phyloP scores from a whole-genome alignment of 2,329 filamentous ascomycete genomes.

The Tolypocladium paradoxum region DNA sequence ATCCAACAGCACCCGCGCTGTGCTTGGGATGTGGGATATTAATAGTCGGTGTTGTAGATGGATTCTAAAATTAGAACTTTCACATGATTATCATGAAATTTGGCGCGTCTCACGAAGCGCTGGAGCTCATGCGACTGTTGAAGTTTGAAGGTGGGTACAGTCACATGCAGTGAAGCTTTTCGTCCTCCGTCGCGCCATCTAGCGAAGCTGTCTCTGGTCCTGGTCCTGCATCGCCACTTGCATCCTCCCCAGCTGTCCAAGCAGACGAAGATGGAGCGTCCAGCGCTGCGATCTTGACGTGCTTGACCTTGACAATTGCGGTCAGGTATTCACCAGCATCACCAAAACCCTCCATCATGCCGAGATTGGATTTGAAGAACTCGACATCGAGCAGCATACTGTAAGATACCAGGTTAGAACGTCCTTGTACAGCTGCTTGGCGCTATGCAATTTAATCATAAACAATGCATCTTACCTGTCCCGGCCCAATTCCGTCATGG shows the following conservation, averaged over 20 bases:
- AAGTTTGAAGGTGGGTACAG: no score
- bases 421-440: no score
- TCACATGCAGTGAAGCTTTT: no score
- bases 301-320: conserved; percentile 52
- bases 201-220: not conserved
- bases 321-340: conserved; percentile 62
- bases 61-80: no score
- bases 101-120: no score
- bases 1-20: no score
- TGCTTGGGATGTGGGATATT: no score
- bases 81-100: no score
- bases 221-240: conserved; percentile 8
- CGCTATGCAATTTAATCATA: no score
- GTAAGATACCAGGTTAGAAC: not conserved
- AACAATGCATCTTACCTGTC: conserved; percentile 43
- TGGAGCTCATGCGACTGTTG: no score
- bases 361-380: conserved; percentile 57
- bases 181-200: not conserved
- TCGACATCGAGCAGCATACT: conserved; percentile 72
- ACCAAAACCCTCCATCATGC: conserved; percentile 69
- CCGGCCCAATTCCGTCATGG: conserved; percentile 57
- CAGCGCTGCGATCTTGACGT: conserved; percentile 16
- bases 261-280: conserved; percentile 6
- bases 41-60: no score
- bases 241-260: conserved; percentile 8